phyloP scores from a whole-genome alignment of 2,329 filamentous ascomycete genomes.

The Pyrenochaeta sp. region DNA sequence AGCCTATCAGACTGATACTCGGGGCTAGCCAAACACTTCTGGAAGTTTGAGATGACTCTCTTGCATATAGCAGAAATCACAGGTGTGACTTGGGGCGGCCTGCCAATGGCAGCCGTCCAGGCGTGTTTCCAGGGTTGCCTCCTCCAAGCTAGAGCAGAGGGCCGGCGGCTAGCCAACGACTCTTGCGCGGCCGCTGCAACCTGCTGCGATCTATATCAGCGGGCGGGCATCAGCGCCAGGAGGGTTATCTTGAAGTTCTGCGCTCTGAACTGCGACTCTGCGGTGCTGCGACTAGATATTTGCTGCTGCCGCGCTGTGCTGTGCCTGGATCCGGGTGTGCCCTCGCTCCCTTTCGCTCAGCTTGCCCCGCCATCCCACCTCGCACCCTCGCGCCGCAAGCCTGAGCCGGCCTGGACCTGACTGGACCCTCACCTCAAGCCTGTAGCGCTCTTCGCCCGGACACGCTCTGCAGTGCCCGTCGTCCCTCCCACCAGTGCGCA shows the following conservation, averaged over 20 bases:
- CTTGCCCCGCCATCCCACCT: neutral
- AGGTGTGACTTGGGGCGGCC: constrained; percentile 31
- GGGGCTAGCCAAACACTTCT: constrained; percentile 15
- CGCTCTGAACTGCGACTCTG: too few species aligned
- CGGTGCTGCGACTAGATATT: too few species aligned
- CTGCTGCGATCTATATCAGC: constrained; percentile 15
- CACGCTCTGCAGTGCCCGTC: too few species aligned
- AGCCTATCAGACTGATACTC: constrained; percentile 1
- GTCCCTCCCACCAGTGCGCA: too few species aligned
- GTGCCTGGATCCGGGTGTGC: neutral
- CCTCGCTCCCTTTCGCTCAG: neutral
- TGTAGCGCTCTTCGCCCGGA: too few species aligned
- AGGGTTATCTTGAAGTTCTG: neutral
- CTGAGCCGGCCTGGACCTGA: too few species aligned
- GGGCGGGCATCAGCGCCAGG: constrained; percentile 4
- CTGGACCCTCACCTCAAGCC: too few species aligned
- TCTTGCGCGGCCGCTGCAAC: constrained; percentile 17
- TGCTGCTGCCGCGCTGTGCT: too few species aligned
- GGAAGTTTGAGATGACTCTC: constrained; percentile 16
- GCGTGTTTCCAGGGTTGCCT: neutral
- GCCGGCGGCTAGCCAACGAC: constrained; percentile 34
- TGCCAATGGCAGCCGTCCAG: constrained; percentile 29
- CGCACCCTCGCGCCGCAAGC: neutral
- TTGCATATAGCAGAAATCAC: constrained; percentile 33
- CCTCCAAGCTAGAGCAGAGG: constrained; percentile 14